Evolutionary conservation across 139 green algal species (phyloP).

Genomic region (Picochlorum sp.): DNA sequence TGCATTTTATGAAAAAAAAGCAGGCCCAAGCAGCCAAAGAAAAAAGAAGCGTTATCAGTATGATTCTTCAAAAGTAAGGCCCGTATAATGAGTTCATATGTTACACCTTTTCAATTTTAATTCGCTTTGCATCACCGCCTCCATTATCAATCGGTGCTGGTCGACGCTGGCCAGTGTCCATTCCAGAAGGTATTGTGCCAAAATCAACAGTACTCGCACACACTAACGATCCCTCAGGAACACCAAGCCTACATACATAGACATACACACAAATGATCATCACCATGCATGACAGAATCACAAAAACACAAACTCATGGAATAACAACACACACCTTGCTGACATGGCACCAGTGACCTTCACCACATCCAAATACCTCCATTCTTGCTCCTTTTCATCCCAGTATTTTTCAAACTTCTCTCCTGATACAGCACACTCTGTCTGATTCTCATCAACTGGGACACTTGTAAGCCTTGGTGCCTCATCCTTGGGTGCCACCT

Average conservation of each 20-base stretch:
- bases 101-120: no score
- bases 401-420: constrained; percentile 65
- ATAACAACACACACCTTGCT: constrained; percentile 15
- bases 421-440: constrained; percentile 47
- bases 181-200: background rate
- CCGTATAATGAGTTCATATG: no score
- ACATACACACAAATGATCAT: background rate
- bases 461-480: constrained; percentile 10
- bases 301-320: background rate
- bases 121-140: background rate
- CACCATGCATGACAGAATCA: background rate
- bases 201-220: background rate
- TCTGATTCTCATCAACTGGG: constrained; percentile 39
- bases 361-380: constrained; percentile 44
- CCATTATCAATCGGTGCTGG: background rate
- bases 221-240: background rate
- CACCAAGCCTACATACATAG: background rate
- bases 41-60: no score
- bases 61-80: no score
- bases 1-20: background rate
- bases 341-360: constrained; percentile 13
- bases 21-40: no score
- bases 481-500: background rate
- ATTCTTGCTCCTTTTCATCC: constrained; percentile 50
- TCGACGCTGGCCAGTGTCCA: background rate